Evolutionary conservation across 78 protist species (phyloP).

Genomic region (Dictyostelium firmibasis): DNA sequence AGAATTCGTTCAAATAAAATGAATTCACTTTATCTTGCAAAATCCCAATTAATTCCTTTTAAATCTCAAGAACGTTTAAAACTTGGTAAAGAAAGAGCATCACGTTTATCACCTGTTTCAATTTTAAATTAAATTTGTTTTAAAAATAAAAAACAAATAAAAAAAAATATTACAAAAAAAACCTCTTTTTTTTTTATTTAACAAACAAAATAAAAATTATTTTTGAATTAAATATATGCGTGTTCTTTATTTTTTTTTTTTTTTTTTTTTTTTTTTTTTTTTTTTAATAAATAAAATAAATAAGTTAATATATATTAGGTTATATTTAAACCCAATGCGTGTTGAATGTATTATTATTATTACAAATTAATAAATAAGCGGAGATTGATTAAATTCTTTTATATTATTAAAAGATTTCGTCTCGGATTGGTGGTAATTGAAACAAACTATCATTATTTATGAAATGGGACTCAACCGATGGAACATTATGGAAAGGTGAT

Average conservation of each 20-base stretch:
- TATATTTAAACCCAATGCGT: not conserved
- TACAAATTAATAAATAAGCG: not conserved
- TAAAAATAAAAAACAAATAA: too few relatives aligned
- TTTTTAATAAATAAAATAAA: not conserved
- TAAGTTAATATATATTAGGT: not conserved
- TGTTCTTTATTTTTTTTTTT: not conserved
- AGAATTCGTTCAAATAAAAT: constrained; percentile 36
- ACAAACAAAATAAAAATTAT: too few relatives aligned
- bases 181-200: too few relatives aligned
- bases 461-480: not conserved
- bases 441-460: not conserved
- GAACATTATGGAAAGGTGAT: constrained; percentile 2
- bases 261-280: not conserved
- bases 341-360: not conserved
- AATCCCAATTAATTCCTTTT: constrained; percentile 38
- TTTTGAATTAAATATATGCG: not conserved
- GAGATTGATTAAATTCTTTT: not conserved
- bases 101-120: not conserved
- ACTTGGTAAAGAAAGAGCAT: constrained; percentile 27
- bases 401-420: not conserved
- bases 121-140: too few relatives aligned
- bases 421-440: constrained; percentile 6
- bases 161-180: too few relatives aligned
- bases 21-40: constrained; percentile 10
- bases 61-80: constrained; percentile 65